Evolutionary conservation across 2,329 filamentous ascomycete genomes (phyloP), one percentile per base, ranked within the genome.

Genomic region (Trichoderma koningii): DNA sequence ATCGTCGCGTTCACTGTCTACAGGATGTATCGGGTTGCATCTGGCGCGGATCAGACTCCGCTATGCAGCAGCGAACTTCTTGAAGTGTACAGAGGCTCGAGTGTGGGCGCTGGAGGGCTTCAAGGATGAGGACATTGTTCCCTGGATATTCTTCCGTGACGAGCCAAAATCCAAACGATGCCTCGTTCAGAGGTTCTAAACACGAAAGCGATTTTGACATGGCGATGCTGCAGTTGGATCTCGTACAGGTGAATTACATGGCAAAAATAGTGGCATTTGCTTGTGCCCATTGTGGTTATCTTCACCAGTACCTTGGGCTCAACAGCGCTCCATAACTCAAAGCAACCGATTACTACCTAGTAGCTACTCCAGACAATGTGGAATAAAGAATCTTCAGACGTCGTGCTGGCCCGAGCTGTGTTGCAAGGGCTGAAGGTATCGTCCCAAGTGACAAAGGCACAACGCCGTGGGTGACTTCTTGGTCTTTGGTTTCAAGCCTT

Each of bases 41-140:
- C 76, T 88, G n/a, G 85, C 85, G 0, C 75, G 76, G 30, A 83
- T 84, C 73, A 84, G 87, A 69, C 68, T 87, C 38, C 76, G 83
- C 4, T 78, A 84, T 51, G 82, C 77, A 0, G 76, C 79, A 0
- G 80, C 83, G 0, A 74, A 78, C 72, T 85, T 85, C 70, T 74
- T 78, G 0, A 74, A 79, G 26, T 83, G 78, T 67, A 75, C 77
- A 0, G 70, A 72, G 21, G 71, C 74, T 1, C 72, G 56, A 53
- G 65, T 75, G 9, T 76, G 74, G n/a, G 56, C 21, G 3, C 45
- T 66, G 2, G 74, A 78, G 47, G 72, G 71, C 3, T 77, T 76
- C 69, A 67, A 50, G 4, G 74, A 77, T 53, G 67, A 70, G 0
- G 74, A 78, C 21, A 79, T 79, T 76, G 67, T 68, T 7, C 68